Evolutionary conservation across 495 filamentous ascomycete genomes (phyloP).

Genomic region (Hypomontagnella monticulosa): DNA sequence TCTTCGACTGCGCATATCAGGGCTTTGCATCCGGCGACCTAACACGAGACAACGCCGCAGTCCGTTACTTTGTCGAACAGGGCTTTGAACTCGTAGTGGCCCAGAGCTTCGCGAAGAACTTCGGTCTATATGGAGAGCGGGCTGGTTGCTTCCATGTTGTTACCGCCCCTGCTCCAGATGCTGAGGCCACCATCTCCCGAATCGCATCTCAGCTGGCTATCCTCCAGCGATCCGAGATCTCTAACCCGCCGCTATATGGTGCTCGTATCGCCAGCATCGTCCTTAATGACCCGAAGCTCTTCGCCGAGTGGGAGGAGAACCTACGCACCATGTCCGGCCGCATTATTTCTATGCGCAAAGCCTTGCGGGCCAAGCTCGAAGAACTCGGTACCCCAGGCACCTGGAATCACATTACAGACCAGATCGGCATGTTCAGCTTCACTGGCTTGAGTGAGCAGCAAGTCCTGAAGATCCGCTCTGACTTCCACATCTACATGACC

Average conservation of each 20-base stretch:
- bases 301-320: conserved; percentile 94
- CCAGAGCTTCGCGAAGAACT: conserved; percentile 99
- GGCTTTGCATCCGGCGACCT: conserved; percentile 96
- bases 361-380: conserved; percentile 79
- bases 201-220: conserved; percentile 92
- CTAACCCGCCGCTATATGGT: conserved; percentile 93
- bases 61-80: conserved; percentile 91
- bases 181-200: conserved; percentile 66
- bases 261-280: conserved; percentile 84
- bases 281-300: conserved; percentile 83
- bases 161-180: conserved; percentile 73
- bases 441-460: conserved; percentile 89
- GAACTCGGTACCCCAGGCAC: conserved; percentile 83
- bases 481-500: conserved; percentile 96
- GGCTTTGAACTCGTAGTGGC: conserved; percentile 96
- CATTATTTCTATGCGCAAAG: conserved; percentile 87
- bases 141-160: conserved; percentile 97
- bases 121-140: conserved; percentile 96
- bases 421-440: conserved; percentile 99
- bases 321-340: conserved; percentile 92
- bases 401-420: conserved; percentile 96
- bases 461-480: conserved; percentile 79
- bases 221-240: conserved; percentile 95
- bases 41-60: conserved; percentile 82
- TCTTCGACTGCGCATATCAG: conserved; percentile 98